Conservation (phyloP, 805 yeast genomes). For the Suhomyces emberorum region DNA sequence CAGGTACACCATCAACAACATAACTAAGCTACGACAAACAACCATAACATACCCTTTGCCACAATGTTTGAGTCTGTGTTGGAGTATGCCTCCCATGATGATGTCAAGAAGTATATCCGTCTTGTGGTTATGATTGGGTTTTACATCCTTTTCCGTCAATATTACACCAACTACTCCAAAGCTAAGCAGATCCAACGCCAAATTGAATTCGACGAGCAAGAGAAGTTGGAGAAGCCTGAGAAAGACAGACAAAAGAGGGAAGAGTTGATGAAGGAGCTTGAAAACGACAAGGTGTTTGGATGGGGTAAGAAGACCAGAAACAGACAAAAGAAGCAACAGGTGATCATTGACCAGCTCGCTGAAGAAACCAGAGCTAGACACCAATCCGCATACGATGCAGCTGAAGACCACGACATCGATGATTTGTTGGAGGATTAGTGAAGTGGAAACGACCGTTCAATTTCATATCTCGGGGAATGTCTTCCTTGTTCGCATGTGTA, state of each 20-base stretch:
- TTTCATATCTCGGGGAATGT: too few species aligned
- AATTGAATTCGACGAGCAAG: slow-evolving; percentile 45
- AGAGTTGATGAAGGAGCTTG: slow-evolving; percentile 25
- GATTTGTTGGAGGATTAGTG: slow-evolving; percentile 64
- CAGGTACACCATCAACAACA: not conserved
- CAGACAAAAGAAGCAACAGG: slow-evolving; percentile 53
- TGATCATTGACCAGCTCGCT: slow-evolving; percentile 47
- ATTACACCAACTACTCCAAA: slow-evolving; percentile 55
- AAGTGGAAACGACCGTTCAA: too few species aligned
- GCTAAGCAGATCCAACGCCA: slow-evolving; percentile 48
- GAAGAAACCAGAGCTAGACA: slow-evolving; percentile 37
- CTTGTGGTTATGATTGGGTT: slow-evolving; percentile 58
- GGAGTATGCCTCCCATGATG: slow-evolving; percentile 36
- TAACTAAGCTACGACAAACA: not conserved
- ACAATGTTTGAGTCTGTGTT: slow-evolving; percentile 30
- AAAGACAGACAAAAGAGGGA: slow-evolving; percentile 34
- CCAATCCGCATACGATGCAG: slow-evolving; percentile 46
- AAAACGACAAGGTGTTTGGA: slow-evolving; percentile 56
- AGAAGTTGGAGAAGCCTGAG: slow-evolving; percentile 35
- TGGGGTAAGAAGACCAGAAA: slow-evolving; percentile 78
- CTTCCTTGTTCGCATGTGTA: too few species aligned
- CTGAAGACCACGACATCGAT: slow-evolving; percentile 66
- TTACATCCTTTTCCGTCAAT: slow-evolving; percentile 55
- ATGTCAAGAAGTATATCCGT: slow-evolving; percentile 44
- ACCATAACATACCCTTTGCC: not conserved